phyloP scores from a whole-genome alignment of 2,329 filamentous ascomycete genomes.

The Pseudogymnoascus sp. region DNA sequence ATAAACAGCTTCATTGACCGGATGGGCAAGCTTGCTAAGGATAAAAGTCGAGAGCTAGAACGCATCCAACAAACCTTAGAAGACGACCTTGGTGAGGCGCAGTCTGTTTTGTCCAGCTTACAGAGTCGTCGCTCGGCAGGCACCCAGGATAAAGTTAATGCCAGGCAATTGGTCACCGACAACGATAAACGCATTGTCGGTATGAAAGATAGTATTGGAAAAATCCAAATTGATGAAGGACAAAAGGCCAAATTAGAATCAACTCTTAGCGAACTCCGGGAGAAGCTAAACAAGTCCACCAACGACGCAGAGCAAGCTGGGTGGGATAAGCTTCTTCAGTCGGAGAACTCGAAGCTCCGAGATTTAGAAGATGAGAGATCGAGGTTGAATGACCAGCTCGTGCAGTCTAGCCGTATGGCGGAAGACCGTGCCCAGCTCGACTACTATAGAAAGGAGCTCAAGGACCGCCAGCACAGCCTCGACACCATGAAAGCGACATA shows the following conservation, averaged over 20 bases:
- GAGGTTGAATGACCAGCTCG: constrained; percentile 67
- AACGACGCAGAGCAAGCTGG: constrained; percentile 53
- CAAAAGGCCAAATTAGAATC: constrained; percentile 68
- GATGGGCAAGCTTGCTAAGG: constrained; percentile 63
- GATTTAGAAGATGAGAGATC: constrained; percentile 64
- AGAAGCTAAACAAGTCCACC: constrained; percentile 51
- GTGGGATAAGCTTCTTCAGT: constrained; percentile 63
- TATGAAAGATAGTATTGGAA: constrained; percentile 59
- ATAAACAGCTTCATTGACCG: constrained; percentile 70
- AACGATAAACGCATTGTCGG: constrained; percentile 63
- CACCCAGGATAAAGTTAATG: constrained; percentile 63
- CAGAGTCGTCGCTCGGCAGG: constrained; percentile 65
- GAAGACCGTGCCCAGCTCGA: constrained; percentile 78
- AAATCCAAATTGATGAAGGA: constrained; percentile 80
- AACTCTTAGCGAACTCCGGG: constrained; percentile 60
- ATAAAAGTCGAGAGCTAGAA: constrained; percentile 73
- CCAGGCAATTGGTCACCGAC: constrained; percentile 60
- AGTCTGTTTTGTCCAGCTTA: constrained; percentile 61
- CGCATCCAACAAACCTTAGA: constrained; percentile 64
- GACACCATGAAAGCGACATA: constrained; percentile 71
- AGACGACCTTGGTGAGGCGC: constrained; percentile 65
- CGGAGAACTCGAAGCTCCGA: constrained; percentile 56
- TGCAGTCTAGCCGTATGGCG: constrained; percentile 72
- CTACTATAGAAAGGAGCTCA: constrained; percentile 69
- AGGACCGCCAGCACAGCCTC: constrained; percentile 63